Conservation (phyloP, 805 yeast genomes). For the Maudiozyma serrabonitensis region DNA sequence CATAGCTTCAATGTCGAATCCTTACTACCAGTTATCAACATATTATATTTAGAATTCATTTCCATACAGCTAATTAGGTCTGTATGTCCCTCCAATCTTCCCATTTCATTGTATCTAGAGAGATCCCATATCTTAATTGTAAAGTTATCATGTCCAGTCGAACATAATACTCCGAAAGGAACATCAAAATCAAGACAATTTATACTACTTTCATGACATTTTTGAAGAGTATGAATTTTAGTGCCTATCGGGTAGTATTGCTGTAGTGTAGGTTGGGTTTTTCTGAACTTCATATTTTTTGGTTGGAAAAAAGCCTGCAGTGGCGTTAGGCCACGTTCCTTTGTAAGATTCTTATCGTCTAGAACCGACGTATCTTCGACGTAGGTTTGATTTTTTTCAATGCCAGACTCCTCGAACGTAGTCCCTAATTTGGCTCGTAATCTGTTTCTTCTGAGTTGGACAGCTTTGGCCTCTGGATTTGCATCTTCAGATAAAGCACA, state of each 20-base stretch:
- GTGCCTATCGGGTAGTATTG: constrained; percentile 55
- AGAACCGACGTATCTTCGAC: background rate
- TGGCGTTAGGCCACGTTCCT: background rate
- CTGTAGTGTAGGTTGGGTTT: constrained; percentile 53
- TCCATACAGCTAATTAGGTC: constrained; percentile 53
- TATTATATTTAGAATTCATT: constrained; percentile 40
- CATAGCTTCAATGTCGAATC: constrained; percentile 58
- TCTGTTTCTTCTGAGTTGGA: background rate
- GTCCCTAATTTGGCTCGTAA: background rate
- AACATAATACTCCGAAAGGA: constrained; percentile 68
- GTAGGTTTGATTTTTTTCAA: background rate
- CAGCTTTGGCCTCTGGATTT: too few species aligned
- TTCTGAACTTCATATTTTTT: constrained; percentile 31
- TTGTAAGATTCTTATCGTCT: background rate
- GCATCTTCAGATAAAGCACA: too few species aligned
- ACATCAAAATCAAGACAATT: constrained; percentile 57
- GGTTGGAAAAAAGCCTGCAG: constrained; percentile 20
- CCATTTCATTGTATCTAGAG: constrained; percentile 41
- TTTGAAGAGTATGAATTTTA: constrained; percentile 36
- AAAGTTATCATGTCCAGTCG: constrained; percentile 64
- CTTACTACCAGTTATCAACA: constrained; percentile 41
- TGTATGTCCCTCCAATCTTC: constrained; percentile 48
- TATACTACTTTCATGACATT: constrained; percentile 44
- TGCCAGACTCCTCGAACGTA: background rate
- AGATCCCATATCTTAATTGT: constrained; percentile 80